Evolutionary conservation across 495 filamentous ascomycete genomes (phyloP), one percentile per base, ranked within the genome.

Genomic region (Aspergillus sparsus): DNA sequence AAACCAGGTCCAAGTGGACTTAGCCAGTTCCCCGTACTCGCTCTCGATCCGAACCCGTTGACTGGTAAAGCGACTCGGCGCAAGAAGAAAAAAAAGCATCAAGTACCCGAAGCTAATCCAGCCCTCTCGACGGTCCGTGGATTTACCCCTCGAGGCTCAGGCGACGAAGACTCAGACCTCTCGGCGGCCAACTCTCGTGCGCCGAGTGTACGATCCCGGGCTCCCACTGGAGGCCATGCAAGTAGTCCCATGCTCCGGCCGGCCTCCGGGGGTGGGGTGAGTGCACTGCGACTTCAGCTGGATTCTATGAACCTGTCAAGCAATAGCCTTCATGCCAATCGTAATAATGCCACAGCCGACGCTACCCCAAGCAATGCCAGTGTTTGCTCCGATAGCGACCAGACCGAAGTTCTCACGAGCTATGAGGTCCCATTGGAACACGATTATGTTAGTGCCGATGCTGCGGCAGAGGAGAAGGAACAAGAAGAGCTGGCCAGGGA

Each of bases 341-440:
- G 58, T 9, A 50, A n/a, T 44, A 56, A 53, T 18, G 68, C 53
- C 16, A 49, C 64, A 31, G 65, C 62, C 21, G 71, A 72, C 63
- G 71, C 65, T 47, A 76, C 78, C 16, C 74, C 79, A 31, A 83
- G 79, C 66, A 84, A 82, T 57, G 78, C 80, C 18, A 84, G 83
- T 64, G 77, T 78, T 1, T 76, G 77, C 37, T 89, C 87, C 8
- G 85, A 86, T 35, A 78, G 63, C 60, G 72, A 71, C 76, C 81
- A 75, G 69, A 87, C 75, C 2, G 80, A 85, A 60, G 71, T 79
- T 12, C 76, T 85, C 73, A 85, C 85, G n/a, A 89, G 86, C 65
- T 98, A 98, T 66, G 92, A 97, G 74, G 85, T 98, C 56, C 85
- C 87, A 44, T 77, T 98, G 36, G 91, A 96, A 55, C 73, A 92